Evolutionary conservation across 2,329 filamentous ascomycete species (phyloP).

Genomic region (Samsoniella hepiali): DNA sequence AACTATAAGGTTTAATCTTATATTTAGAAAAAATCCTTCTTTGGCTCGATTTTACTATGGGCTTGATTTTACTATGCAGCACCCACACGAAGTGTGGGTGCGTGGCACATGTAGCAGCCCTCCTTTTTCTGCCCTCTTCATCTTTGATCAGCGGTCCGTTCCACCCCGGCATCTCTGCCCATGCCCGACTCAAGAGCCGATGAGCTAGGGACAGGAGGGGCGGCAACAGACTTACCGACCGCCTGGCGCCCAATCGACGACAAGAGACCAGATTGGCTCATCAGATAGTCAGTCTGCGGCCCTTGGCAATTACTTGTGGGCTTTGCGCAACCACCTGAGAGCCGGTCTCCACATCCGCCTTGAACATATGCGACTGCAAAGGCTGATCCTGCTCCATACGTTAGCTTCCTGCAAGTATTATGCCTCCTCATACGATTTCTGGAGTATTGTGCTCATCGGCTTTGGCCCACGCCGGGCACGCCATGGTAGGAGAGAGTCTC

Average conservation of each 20-base stretch:
- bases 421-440: background rate
- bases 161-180: no score
- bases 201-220: no score
- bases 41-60: no score
- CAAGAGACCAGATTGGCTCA: background rate
- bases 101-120: no score
- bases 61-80: no score
- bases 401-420: background rate
- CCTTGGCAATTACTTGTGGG: background rate
- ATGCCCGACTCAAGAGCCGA: no score
- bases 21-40: no score
- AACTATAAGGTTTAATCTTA: no score
- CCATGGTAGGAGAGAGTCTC: background rate
- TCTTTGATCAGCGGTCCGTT: no score
- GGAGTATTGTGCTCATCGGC: background rate
- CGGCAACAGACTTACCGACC: background rate
- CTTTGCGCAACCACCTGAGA: background rate
- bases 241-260: background rate
- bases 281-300: background rate
- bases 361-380: background rate
- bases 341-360: conserved; percentile 3
- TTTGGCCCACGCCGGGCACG: background rate
- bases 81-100: no score
- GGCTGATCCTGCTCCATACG: background rate
- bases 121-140: no score